Base-by-base conservation (phyloP, 2,329 filamentous ascomycete species). In the Fusarium sp. region DNA sequence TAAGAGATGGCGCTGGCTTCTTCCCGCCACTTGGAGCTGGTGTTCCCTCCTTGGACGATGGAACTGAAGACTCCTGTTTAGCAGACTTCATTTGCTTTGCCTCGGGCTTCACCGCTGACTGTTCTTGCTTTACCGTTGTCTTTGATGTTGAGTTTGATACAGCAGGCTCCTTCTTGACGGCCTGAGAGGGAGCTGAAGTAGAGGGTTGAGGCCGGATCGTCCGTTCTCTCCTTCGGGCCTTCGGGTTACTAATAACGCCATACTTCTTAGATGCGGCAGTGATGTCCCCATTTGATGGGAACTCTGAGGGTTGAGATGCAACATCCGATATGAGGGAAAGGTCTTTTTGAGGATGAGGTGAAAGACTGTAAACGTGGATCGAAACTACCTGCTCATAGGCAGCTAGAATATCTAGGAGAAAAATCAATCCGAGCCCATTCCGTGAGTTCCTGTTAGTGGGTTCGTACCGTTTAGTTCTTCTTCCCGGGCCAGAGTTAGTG, bases 351-450 rank as follows among this genome's bases (percentile, higher is more conserved):
- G 91, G 88, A 41, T 90, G 88, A 3, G 93, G 88, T 45, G 93
- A 91, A 24, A 98, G 79, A 77, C 95, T 97, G 84, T 98, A 98
- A 47, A 98, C 84, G 76, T 98, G 94, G 67, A 97, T 91, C 1
- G 93, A 93, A 0, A 86, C 87, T 60, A 97, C 90, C n/a, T 90
- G 85, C 54, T 92, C 87, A 73, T 95, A 97, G 22, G 89, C 86
- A 20, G 86, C 84, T 64, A 94, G 90, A 2, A 89, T 85, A 72
- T 89, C 93, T 95, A 39, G 39, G 28, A 45, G 61, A 73, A 51
- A 55, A 5, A 77, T 65, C 69, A 75, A 59, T 71, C 47, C 31
- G 24, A 20, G 44, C 26, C 18, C 26, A 8, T 33, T 18, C 24
- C 31, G 38, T 5, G 24, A 36, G 30, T 24, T 12, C n/a, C 45